Evolutionary conservation across 768 basidiomycete genomes (phyloP).

Genomic region (Gymnopilus junonius): DNA sequence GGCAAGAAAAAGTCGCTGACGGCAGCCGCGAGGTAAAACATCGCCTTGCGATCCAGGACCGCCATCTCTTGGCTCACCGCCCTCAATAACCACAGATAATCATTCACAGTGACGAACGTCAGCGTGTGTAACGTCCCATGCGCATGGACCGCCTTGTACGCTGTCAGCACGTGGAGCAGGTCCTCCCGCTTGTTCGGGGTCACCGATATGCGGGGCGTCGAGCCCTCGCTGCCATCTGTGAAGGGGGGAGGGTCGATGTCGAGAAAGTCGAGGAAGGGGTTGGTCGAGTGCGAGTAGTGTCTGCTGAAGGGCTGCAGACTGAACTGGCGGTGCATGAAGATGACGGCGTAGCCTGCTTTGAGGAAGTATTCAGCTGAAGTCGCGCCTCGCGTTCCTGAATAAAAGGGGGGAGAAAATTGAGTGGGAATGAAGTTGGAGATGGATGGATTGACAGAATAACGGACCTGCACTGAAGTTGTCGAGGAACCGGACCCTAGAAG

Average conservation of each 20-base stretch:
- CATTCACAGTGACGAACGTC: conserved; percentile 93
- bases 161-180: conserved; percentile 72
- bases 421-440: background rate
- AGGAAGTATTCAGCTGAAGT: conserved; percentile 99
- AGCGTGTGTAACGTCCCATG: conserved; percentile 81
- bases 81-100: conserved; percentile 92
- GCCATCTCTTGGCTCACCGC: conserved; percentile 82
- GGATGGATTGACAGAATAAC: conserved; percentile 22
- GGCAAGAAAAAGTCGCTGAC: conserved; percentile 99
- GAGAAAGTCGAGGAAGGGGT: conserved; percentile 96
- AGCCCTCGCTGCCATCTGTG: conserved; percentile 16
- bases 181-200: conserved; percentile 64
- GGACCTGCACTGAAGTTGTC: conserved; percentile 98
- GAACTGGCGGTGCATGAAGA: conserved; percentile 98
- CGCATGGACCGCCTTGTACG: conserved; percentile 81
- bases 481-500: conserved; percentile 88
- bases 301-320: conserved; percentile 97
- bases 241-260: conserved; percentile 55
- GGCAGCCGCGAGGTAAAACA: conserved; percentile 98
- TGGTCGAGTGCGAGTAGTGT: conserved; percentile 97
- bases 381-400: conserved; percentile 90
- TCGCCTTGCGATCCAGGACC: conserved; percentile 64
- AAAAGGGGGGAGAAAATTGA: conserved; percentile 4
- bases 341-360: conserved; percentile 92
- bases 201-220: conserved; percentile 62